Conservation (phyloP, 148 eudicot species). For the Hydrangea macrophylla region DNA sequence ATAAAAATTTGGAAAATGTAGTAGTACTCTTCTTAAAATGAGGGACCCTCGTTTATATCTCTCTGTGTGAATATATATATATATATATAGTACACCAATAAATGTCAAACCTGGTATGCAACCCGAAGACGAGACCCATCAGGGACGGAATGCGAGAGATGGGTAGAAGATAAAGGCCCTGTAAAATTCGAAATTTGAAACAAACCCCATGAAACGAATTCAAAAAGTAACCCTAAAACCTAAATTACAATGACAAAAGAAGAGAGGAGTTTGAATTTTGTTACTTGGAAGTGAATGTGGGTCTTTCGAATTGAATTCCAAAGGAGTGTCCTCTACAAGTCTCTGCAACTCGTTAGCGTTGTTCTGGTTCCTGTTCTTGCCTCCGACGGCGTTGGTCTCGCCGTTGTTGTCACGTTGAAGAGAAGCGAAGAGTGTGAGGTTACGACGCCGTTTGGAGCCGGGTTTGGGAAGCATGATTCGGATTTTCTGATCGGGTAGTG, state of each 20-base stretch:
- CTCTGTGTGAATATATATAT: too few species aligned
- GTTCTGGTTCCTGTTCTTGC: conserved; percentile 1
- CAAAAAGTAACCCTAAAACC: neutral
- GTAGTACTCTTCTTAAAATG: too few species aligned
- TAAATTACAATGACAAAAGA: neutral
- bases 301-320: conserved; percentile 13
- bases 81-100: neutral
- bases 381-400: conserved; percentile 4
- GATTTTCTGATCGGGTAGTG: too few species aligned
- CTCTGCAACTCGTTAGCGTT: conserved; percentile 11
- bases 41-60: too few species aligned
- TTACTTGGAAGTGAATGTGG: conserved; percentile 18
- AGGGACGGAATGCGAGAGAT: conserved; percentile 17
- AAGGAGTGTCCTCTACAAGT: neutral
- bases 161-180: conserved; percentile 30
- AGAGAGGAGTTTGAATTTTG: neutral
- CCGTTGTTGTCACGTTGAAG: neutral
- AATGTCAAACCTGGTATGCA: conserved; percentile 55
- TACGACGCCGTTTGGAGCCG: too few species aligned
- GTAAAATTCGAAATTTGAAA: neutral
- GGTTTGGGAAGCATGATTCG: too few species aligned
- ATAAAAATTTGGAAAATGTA: too few species aligned
- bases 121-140: conserved; percentile 44
- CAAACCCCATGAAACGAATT: neutral
- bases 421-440: too few species aligned